Percentiles rank a stretch among this genome's conserved stretches.
Conservation (phyloP, 805 yeast species). For the Scheffersomyces coipomensis region DNA sequence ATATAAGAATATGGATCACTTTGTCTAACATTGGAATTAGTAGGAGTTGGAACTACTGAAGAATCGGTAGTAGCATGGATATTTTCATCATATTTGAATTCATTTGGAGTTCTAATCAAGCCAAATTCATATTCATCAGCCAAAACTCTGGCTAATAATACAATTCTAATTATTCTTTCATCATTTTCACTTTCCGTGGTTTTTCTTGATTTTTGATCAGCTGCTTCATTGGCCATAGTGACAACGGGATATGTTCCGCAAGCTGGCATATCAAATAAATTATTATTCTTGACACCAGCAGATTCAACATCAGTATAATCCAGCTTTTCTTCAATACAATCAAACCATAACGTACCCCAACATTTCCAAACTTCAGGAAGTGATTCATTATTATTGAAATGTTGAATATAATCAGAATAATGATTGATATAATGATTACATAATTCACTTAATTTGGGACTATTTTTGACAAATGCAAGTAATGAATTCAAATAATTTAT, state of each 20-base stretch:
- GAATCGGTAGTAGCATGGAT: constrained; percentile 24
- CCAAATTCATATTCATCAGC: constrained; percentile 58
- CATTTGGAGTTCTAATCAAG: constrained; percentile 43
- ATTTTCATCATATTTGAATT: constrained; percentile 41
- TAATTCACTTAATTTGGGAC: constrained; percentile 18
- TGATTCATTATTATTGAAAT: constrained; percentile 58
- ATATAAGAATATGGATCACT: constrained; percentile 20
- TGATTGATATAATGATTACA: constrained; percentile 17
- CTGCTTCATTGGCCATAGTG: constrained; percentile 10
- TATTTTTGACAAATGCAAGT: constrained; percentile 32
- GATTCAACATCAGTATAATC: constrained; percentile 49
- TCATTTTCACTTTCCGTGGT: constrained; percentile 43
- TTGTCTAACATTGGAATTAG: constrained; percentile 3
- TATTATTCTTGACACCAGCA: constrained; percentile 55
- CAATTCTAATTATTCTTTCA: constrained; percentile 50
- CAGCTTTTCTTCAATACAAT: constrained; percentile 50
- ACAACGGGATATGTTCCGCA: constrained; percentile 50
- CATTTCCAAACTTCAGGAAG: constrained; percentile 80
- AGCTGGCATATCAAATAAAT: constrained; percentile 63
- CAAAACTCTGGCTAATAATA: constrained; percentile 49
- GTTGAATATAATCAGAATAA: constrained; percentile 41
- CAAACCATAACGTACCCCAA: constrained; percentile 85
- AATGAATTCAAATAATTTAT: constrained; percentile 63
- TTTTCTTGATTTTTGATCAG: constrained; percentile 14
- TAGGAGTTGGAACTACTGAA: constrained; percentile 1